Evolutionary conservation across 176 grass and related monocot species (phyloP), one percentile per base, ranked within the genome.

Genomic region (bread wheat (Triticum aestivum)): DNA sequence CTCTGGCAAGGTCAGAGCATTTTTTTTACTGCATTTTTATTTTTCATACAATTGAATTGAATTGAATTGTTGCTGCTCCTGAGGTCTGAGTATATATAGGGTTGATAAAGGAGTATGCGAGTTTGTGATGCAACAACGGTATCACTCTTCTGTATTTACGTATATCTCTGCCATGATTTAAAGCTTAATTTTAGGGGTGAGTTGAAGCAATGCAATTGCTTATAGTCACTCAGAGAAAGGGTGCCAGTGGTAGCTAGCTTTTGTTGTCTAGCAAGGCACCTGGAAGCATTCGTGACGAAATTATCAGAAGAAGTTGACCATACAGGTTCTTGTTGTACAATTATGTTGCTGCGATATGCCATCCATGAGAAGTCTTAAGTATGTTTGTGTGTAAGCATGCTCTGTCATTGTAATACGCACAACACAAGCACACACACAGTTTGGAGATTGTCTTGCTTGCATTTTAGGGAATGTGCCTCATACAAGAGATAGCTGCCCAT

Each of bases 1-100:
- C 87, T 91, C 89, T 54, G 92, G 92, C 52, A 97, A 94, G 97
- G 97, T 96, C 24, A 47, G 33, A 13, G 12, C 21, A 56, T 51
- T 33, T 49, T 26, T 29, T 38, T 11, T 49, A 23, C 35, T 56
- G 17, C 52, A 56, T 58, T 58, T 58, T 26, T 44, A 26, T 49
- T 14, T 15, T 51, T 54, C 51, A 18, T 54, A 54, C 15, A 0
- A 18, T 54, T 52, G 12, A 47, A 49, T 54, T 52, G 12, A 47
- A 49, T 52, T 52, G 49, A 45, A 30, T 73, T 84, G 18, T 65
- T 80, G 26, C 61, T 69, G 11, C 27, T 78, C 65, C 56, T 47
- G 44, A 21, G 15, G 65, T 42, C 56, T 30, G 4, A 66, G 6
- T 74, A 27, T 12, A 39, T 73, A 26, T 12, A 39, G 64, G 76